phyloP scores from a whole-genome alignment of 495 filamentous ascomycete species.

The Trichocladium antarcticum region DNA sequence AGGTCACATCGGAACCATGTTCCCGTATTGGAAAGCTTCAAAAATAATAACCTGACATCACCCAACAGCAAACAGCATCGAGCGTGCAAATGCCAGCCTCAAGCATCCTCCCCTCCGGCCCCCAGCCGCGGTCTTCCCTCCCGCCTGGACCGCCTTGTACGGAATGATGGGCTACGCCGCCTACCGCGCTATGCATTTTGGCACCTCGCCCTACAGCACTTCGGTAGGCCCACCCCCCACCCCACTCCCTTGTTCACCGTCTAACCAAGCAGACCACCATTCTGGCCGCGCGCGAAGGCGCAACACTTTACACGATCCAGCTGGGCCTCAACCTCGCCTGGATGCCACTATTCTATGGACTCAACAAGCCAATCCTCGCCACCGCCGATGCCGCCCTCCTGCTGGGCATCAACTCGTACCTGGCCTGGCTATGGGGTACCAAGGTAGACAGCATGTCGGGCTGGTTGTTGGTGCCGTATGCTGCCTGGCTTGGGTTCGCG shows the following conservation, averaged over 20 bases:
- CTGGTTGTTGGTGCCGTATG: conserved; percentile 65
- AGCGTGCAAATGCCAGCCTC: conserved; percentile 45
- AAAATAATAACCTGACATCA: too few species aligned
- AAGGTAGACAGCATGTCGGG: conserved; percentile 56
- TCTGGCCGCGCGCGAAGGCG: conserved; percentile 42
- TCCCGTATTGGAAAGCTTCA: too few species aligned
- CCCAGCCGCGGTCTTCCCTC: conserved; percentile 69
- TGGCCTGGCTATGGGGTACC: conserved; percentile 62
- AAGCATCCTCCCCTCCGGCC: conserved; percentile 73
- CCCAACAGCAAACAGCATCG: conserved; percentile 54
- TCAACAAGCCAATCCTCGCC: conserved; percentile 58
- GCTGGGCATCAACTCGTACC: conserved; percentile 53
- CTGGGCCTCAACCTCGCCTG: conserved; percentile 73
- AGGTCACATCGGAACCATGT: too few species aligned
- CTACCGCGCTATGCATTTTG: conserved; percentile 51
- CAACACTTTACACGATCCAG: conserved; percentile 72
- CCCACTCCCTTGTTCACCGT: background rate
- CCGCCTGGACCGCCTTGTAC: conserved; percentile 80
- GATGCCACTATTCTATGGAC: conserved; percentile 88
- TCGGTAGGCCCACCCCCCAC: conserved; percentile 8
- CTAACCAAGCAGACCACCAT: conserved; percentile 7
- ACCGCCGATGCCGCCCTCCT: conserved; percentile 65
- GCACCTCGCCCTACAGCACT: conserved; percentile 34
- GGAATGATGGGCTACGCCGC: conserved; percentile 81
- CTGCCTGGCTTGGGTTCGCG: conserved; percentile 74